phyloP scores from a whole-genome alignment of 1,284 basidiomycete genomes.

The Albatrellus sp. region DNA sequence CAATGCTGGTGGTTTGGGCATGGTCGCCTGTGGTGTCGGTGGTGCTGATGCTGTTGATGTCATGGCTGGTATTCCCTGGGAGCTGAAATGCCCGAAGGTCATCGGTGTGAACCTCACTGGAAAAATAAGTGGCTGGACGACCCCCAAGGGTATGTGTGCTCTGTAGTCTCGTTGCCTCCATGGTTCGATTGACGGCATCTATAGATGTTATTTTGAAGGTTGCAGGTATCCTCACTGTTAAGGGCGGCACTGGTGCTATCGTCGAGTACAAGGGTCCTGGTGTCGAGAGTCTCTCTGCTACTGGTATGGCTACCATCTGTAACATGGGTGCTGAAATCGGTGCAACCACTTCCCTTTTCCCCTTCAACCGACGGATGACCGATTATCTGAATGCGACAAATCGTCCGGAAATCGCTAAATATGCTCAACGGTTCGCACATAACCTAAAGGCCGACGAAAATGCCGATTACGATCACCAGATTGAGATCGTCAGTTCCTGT shows the following conservation, averaged over 20 bases:
- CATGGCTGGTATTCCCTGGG: conserved; percentile 97
- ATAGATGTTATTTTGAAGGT: conserved; percentile 94
- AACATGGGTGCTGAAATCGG: conserved; percentile 99
- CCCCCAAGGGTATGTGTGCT: conserved; percentile 71
- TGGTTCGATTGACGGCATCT: conserved; percentile 6
- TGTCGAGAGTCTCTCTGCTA: conserved; percentile 94
- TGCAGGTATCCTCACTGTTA: conserved; percentile 93
- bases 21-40: conserved; percentile 98
- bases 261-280: conserved; percentile 92
- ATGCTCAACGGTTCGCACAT: conserved; percentile 84
- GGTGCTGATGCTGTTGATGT: conserved; percentile 99
- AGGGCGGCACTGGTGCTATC: conserved; percentile 95
- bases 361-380: conserved; percentile 92
- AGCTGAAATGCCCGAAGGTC: conserved; percentile 98
- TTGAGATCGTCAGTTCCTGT: conserved; percentile 69
- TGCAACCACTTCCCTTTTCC: conserved; percentile 98
- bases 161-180: neutral
- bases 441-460: conserved; percentile 86
- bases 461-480: conserved; percentile 89
- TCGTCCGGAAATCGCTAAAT: conserved; percentile 79
- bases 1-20: conserved; percentile 97
- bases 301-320: conserved; percentile 99
- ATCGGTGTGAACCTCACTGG: conserved; percentile 97
- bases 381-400: conserved; percentile 92
- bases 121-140: conserved; percentile 93